Evolutionary conservation across 441 rosid genomes (phyloP).

Genomic region (Erysimum cheiri): DNA sequence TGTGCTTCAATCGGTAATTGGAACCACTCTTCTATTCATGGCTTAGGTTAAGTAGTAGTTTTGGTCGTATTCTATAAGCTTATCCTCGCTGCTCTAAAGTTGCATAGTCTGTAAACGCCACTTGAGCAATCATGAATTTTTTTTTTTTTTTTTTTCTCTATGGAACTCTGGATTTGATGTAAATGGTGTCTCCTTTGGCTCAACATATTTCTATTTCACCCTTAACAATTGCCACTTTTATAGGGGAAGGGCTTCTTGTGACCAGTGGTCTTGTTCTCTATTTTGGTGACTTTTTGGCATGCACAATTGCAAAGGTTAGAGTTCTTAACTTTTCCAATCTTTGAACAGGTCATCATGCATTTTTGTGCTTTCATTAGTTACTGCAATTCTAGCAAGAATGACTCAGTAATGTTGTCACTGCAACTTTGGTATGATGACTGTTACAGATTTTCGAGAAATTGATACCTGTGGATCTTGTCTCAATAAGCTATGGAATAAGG

Average conservation of each 20-base stretch:
- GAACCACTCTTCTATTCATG: conserved; percentile 2
- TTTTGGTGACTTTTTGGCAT: conserved; percentile 84
- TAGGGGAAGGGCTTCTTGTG: conserved; percentile 90
- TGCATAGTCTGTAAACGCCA: background rate
- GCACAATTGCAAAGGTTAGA: conserved; percentile 75
- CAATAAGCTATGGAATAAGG: conserved; percentile 57
- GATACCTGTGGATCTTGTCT: conserved; percentile 52
- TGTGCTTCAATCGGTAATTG: conserved; percentile 86
- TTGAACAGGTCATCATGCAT: too few species aligned
- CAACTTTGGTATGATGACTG: conserved; percentile 26
- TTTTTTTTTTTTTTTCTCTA: background rate
- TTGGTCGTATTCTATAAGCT: background rate
- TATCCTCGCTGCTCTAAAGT: background rate
- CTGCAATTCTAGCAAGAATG: background rate
- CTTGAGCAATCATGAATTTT: background rate
- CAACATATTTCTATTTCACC: background rate
- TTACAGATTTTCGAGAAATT: conserved; percentile 59
- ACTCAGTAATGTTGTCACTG: background rate
- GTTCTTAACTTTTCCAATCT: background rate
- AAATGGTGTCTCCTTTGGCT: too few species aligned
- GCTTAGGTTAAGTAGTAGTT: conserved; percentile 18
- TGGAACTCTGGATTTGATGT: conserved; percentile 4
- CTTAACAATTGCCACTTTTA: conserved; percentile 30
- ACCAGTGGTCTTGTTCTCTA: conserved; percentile 89
- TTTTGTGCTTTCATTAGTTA: too few species aligned